Evolutionary conservation across 2,329 filamentous ascomycete genomes (phyloP), one percentile per base, ranked within the genome.

Genomic region (Colletotrichum caudatum): DNA sequence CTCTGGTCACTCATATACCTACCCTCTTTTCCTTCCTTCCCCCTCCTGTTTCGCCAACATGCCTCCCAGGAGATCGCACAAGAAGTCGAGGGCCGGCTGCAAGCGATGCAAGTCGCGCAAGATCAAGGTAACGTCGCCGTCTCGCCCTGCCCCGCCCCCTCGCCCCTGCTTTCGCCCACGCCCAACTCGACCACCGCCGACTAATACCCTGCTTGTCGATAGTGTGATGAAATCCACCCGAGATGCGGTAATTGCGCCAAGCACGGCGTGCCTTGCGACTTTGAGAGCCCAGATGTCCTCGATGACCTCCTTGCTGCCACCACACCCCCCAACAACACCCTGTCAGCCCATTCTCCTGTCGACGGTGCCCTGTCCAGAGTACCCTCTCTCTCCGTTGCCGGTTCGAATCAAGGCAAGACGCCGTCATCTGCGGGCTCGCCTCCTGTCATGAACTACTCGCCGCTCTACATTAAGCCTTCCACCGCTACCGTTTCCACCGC

Each of bases 61-160:
- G 89, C 88, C 90, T 72, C 90, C 90, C 39, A 84, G 90, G 77
- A 85, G 90, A 78, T 91, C 90, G 53, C 91, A 93, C 80, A 92
- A 91, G 78, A 93, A 92, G 82, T 92, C 89, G 68, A 86, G 91
- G 75, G 87, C 90, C 63, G 91, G 91, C 57, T 93, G 91, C 76
- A 85, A 86, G 73, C 83, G 88, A 70, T 93, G 91, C 80, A 93
- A 92, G 81, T 83, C 84, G 66, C 84, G 91, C 73, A 92, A 92
- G 80, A 91, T 93, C 78, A 93, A 93, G 88, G 90, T 91, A 80
- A 60, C 44, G 41, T 51, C 50, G 56, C 35, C 57, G 77, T 66
- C 41, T 53, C 44, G 5, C 56, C 44, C 12, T 44, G 37, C 53
- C n/a, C 41, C 16, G 5, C 16, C 35, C 26, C 29, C 16, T 9